Base-by-base conservation (phyloP, 345 rosid genomes). In the Laguncularia racemosa region DNA sequence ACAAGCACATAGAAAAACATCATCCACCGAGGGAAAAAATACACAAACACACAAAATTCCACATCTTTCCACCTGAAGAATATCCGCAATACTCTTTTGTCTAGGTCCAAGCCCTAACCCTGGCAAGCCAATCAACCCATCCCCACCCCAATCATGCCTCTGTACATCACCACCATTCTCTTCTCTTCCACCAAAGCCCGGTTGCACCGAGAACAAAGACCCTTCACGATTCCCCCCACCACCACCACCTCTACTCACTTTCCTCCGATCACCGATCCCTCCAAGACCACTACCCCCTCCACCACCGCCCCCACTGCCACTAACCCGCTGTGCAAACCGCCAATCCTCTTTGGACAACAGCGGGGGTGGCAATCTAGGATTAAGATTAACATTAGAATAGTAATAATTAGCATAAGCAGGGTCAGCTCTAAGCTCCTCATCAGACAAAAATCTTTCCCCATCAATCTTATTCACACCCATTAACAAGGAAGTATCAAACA, bases 291-390 rank as follows among this genome's bases (percentile, higher is more conserved):
- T 65, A 2, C 69, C 9, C 66, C 78, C 80, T 15, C 67, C 71
- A 33, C 66, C 50, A 47, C 13, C 64, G 14, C 67, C 74, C 18
- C 60, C 75, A 20, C 77, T 68, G 20, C 81, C 84, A 44, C 76
- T 77, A 60, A 86, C 53, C 64, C 84, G 71, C 69, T 88, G 96
- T 3, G 90, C 55, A 68, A 66, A 79, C 75, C 95, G 79, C 90
- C 89, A 74, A 57, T 91, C 92, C 72, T 88, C 96, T 66, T 80
- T 84, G 7, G 98, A 88, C 71, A 88, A 47, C 70, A 84, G 68
- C 20, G 96, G 96, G 4, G 95, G 98, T 26, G 95, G 98, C 69
- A 91, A 56, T 69, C 96, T 81, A 20, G 98, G 96, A 75, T 88
- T 91, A 79, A 86, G 58, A 72, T 88, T 88, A 50, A 68, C 85